Conservation (phyloP, 2,329 filamentous ascomycete genomes). For the Pseudocercospora eumusae region DNA sequence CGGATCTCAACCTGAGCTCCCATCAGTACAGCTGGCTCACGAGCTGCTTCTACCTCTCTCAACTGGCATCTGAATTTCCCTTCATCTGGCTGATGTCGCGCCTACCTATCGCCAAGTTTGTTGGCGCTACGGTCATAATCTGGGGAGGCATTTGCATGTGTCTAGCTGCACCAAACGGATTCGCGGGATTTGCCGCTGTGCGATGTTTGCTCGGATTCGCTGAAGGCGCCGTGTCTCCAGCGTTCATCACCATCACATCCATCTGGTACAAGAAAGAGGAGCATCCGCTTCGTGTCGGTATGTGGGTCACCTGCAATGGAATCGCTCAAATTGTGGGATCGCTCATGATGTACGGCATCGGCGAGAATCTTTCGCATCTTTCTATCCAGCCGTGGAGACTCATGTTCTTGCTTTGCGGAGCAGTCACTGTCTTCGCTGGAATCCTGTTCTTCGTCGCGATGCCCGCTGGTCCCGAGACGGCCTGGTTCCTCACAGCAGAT, state of each 20-base stretch:
- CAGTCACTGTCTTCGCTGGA: slow-evolving; percentile 48
- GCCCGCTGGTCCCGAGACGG: slow-evolving; percentile 50
- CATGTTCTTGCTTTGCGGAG: slow-evolving; percentile 55
- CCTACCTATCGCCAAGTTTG: slow-evolving; percentile 54
- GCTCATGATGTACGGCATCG: slow-evolving; percentile 56
- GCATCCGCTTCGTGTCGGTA: slow-evolving; percentile 33
- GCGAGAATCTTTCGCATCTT: slow-evolving; percentile 42
- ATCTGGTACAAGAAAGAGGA: slow-evolving; percentile 37
- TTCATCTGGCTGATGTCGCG: slow-evolving; percentile 56
- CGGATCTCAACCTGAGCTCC: slow-evolving; percentile 49
- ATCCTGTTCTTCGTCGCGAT: slow-evolving; percentile 51
- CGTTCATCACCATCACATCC: slow-evolving; percentile 50
- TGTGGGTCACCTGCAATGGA: slow-evolving; percentile 52
- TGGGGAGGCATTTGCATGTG: slow-evolving; percentile 51
- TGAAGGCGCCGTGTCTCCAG: slow-evolving; percentile 50
- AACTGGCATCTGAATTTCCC: slow-evolving; percentile 50
- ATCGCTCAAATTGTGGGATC: slow-evolving; percentile 51
- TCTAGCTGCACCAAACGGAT: slow-evolving; percentile 47
- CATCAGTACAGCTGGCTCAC: slow-evolving; percentile 54
- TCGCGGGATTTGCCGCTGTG: slow-evolving; percentile 36
- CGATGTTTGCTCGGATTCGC: slow-evolving; percentile 46
- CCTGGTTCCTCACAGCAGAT: slow-evolving; percentile 52
- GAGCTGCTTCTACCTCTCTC: slow-evolving; percentile 50
- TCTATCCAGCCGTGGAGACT: slow-evolving; percentile 50
- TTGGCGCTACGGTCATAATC: slow-evolving; percentile 49